Base-by-base conservation (phyloP, 306 rosid genomes). In the Trifolium dubium region DNA sequence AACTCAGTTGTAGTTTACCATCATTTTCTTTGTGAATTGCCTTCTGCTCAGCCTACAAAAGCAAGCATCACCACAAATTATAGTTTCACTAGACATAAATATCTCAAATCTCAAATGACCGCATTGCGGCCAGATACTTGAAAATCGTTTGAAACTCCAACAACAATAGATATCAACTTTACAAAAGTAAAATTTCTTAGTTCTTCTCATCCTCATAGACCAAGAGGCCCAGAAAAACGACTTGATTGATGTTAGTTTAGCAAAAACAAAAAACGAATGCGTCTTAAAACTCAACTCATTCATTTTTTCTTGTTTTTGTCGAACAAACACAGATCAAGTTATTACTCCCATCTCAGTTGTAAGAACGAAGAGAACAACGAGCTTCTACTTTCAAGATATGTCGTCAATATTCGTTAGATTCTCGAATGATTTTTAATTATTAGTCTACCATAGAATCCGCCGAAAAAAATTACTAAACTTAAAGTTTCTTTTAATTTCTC, bases 11-110 rank as follows among this genome's bases (percentile, higher is more conserved):
- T 40, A 60, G 74, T 56, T 74, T 84, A 58, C 75, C 89, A 70
- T 69, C 86, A 77, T 88, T 94, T 51, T 63, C 29, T 75, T 60
- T 77, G 14, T 79, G 70, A 73, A 92, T 82, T 43, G 81, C 86
- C 76, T 64, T 84, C 32, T 94, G 99, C 55, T 94, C 97, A 0
- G 78, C 87, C 99, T 94, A 80, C 75, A 78, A 76, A 46, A 46
- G 77, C 14, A 17, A 63, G 56, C 71, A 78, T 85, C 61, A 47
- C 73, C 79, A 77, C 68, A 73, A 68, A 55, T 46, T 39, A 17
- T 23, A 77, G 40, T 43, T n/a, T 66, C 51, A 37, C 3, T 31
- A 30, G 11, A 49, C 6, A 47, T 18, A 32, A 39, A 14, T 63
- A 35, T 30, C 53, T 31, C 8, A 18, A 64, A 40, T 75, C 37